Evolutionary conservation across 345 rosid species (phyloP), one percentile per base, ranked within the genome.

Genomic region (Toxicodendron radicans): DNA sequence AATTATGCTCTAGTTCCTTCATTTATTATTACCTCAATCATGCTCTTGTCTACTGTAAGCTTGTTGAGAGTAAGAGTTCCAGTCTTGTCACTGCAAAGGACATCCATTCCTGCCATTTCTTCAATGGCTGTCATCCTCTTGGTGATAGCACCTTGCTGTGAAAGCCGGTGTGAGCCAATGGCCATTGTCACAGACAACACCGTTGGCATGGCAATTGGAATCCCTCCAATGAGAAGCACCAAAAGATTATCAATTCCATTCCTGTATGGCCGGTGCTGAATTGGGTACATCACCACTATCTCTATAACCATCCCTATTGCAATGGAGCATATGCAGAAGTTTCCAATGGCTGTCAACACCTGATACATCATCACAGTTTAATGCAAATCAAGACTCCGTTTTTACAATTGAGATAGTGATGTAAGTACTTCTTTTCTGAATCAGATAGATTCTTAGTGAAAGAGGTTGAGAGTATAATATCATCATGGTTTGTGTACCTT

Each of bases 51-150:
- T 24, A 92, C 97, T 0, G 97, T 92, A 65, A 92, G 94, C 81
- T 90, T 92, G 87, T 92, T 92, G 57, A 92, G 94, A 14, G 97
- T 92, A 24, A 92, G 94, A 71, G 97, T 92, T 64, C 97, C 92
- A 14, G 97, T 92, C 84, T 92, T 92, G 81, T 92, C 97, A 74
- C 97, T 90, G 46, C 97, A 92, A 24, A 89, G 81, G 21, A 91
- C 97, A 80, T 91, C 93, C 92, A 91, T 91, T 58, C 97, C 97
- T 45, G 97, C 94, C 97, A 92, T 92, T 76, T 92, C 97, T 83
- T 92, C 97, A 9, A 92, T 92, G 41, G 97, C 93, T 10, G 97
- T 92, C 97, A 92, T 92, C 77, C 97, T 84, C 85, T 92, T 92
- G 51, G 97, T 88, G 73, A 92, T 90, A 68, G 97, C 93, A 59